Conservation (phyloP, 2,329 filamentous ascomycete species). For the Alternaria conjuncta region DNA sequence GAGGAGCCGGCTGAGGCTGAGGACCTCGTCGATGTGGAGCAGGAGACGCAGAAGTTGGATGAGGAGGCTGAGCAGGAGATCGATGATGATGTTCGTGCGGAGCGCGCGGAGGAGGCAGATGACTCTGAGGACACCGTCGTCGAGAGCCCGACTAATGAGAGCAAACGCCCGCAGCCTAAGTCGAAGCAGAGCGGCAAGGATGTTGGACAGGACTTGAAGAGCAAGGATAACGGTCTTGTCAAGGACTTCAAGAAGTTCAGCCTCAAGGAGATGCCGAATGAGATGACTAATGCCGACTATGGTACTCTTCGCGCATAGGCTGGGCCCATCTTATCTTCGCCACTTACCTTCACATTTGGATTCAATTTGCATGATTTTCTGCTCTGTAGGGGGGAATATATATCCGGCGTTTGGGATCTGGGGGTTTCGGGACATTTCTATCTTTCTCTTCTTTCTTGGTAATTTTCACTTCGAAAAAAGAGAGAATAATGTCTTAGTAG, state of each 20-base stretch:
- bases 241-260: constrained; percentile 38
- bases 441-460: background rate
- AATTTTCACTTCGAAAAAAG: background rate
- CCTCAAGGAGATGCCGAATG: constrained; percentile 39
- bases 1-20: constrained; percentile 51
- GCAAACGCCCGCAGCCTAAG: constrained; percentile 3
- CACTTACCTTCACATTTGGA: background rate
- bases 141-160: constrained; percentile 20
- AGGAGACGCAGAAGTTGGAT: constrained; percentile 48
- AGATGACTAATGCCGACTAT: constrained; percentile 35
- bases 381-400: background rate
- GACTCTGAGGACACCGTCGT: constrained; percentile 35
- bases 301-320: constrained; percentile 30
- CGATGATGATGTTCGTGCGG: constrained; percentile 37
- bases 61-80: constrained; percentile 36
- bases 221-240: constrained; percentile 24
- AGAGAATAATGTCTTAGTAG: background rate
- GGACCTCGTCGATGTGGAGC: constrained; percentile 42
- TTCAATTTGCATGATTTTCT: constrained; percentile 10
- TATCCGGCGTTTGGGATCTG: background rate
- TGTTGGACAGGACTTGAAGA: constrained; percentile 3
- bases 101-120: constrained; percentile 25
- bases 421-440: background rate
- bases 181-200: background rate
- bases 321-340: background rate